phyloP scores from a whole-genome alignment of 2,329 filamentous ascomycete species.

The Phyllosticta capitalensis region DNA sequence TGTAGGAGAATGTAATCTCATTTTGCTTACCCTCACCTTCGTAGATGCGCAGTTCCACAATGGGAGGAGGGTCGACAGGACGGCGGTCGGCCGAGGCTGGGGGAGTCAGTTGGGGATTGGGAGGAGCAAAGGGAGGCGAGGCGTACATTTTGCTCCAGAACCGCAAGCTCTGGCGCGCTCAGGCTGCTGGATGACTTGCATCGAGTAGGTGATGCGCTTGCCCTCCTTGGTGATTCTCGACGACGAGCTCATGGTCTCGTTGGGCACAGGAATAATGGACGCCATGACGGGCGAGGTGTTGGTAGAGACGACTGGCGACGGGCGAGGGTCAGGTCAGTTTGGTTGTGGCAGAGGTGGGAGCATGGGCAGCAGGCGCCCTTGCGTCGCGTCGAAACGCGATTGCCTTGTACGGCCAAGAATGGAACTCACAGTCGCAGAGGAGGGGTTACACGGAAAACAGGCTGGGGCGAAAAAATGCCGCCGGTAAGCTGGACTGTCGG shows the following conservation, averaged over 20 bases:
- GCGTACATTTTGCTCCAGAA: slow-evolving; percentile 84
- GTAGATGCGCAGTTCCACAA: slow-evolving; percentile 81
- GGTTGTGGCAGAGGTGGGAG: slow-evolving; percentile 8
- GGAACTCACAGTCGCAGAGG: slow-evolving; percentile 7
- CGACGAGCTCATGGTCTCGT: slow-evolving; percentile 46
- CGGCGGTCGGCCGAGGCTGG: slow-evolving; percentile 76
- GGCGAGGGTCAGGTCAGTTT: slow-evolving; percentile 1
- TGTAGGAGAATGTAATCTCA: slow-evolving; percentile 75
- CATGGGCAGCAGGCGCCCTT: slow-evolving; percentile 9
- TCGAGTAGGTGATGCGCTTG: slow-evolving; percentile 66
- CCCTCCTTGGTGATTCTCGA: slow-evolving; percentile 62
- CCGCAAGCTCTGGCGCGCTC: slow-evolving; percentile 91
- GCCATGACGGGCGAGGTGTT: slow-evolving; percentile 15
- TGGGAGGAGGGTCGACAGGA: slow-evolving; percentile 87
- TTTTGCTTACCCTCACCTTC: slow-evolving; percentile 50
- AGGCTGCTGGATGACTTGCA: slow-evolving; percentile 87
- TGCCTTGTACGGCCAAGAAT: slow-evolving; percentile 10
- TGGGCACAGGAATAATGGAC: slow-evolving; percentile 40
- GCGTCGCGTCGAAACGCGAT: slow-evolving; percentile 9
- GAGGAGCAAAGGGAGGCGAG: not conserved
- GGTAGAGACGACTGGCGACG: not conserved
- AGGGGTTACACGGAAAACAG: slow-evolving; percentile 1
- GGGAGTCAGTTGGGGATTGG: slow-evolving; percentile 15
- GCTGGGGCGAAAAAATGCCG: slow-evolving; percentile 2
- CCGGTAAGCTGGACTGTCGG: not conserved